A percentile compares a stretch with the other conserved stretches of the same genome.
Conservation (phyloP, 2,329 filamentous ascomycete genomes). For the Fusarium pilosicola region DNA sequence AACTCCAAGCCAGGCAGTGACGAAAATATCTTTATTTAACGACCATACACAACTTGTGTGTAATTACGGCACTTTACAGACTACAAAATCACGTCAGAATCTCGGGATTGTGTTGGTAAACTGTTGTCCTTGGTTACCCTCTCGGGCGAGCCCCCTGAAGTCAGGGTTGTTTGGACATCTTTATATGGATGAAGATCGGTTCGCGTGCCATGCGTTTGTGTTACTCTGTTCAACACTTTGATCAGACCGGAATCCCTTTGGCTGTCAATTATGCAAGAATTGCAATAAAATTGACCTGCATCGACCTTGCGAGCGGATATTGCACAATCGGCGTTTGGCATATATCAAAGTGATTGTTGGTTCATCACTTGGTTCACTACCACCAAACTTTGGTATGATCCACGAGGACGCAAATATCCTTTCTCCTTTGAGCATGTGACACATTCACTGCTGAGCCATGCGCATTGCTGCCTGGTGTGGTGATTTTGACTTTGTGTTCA, state of each 20-base stretch:
- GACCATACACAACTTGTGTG: background rate
- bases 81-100: background rate
- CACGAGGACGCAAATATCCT: background rate
- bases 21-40: background rate
- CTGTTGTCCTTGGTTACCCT: background rate
- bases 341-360: background rate
- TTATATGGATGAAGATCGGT: background rate
- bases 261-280: background rate
- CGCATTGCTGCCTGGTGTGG: background rate
- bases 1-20: background rate
- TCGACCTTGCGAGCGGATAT: background rate
- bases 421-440: background rate
- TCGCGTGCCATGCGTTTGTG: background rate
- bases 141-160: constrained; percentile 16
- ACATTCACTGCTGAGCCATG: background rate
- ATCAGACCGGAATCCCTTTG: background rate
- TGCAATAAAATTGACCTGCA: background rate
- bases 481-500: constrained; percentile 1
- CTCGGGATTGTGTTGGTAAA: background rate
- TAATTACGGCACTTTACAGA: no score
- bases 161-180: constrained; percentile 7
- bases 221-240: background rate
- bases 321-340: background rate
- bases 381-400: background rate
- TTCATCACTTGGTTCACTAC: background rate